Percentiles rank a stretch among this genome's conserved stretches.
Evolutionary conservation across 805 yeast genomes (phyloP).

Genomic region (Candida ficus): DNA sequence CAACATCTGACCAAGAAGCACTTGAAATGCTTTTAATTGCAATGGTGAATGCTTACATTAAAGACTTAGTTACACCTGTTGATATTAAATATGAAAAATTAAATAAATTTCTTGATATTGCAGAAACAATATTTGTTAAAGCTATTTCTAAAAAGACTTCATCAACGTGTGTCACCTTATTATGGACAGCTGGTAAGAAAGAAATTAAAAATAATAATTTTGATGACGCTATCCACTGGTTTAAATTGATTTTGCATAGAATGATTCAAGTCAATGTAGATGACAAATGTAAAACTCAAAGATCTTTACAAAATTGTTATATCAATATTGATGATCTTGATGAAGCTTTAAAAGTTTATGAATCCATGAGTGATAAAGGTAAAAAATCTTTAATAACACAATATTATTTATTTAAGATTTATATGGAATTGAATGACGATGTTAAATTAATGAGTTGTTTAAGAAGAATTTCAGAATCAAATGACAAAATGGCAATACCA

Average conservation of each 20-base stretch:
- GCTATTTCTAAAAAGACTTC: conserved; percentile 26
- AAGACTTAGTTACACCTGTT: conserved; percentile 23
- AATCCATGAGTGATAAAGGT: conserved; percentile 22
- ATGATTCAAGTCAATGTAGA: conserved; percentile 22
- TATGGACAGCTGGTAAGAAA: conserved; percentile 36
- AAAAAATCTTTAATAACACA: conserved; percentile 27
- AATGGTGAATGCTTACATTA: conserved; percentile 24
- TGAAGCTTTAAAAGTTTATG: conserved; percentile 19
- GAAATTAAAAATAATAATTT: conserved; percentile 22
- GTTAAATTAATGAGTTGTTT: conserved; percentile 23
- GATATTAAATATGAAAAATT: conserved; percentile 21
- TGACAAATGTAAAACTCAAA: conserved; percentile 32
- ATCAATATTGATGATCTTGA: conserved; percentile 20
- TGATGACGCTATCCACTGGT: conserved; percentile 24
- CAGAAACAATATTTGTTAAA: conserved; percentile 26
- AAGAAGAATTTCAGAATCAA: conserved; percentile 29
- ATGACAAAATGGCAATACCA: conserved; percentile 30
- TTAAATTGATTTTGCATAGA: conserved; percentile 23
- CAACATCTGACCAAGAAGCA: conserved; percentile 19
- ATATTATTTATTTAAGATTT: conserved; percentile 27
- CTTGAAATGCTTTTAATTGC: conserved; percentile 24
- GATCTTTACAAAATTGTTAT: conserved; percentile 30
- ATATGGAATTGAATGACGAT: conserved; percentile 14
- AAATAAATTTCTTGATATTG: conserved; percentile 19
- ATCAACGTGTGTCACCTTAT: conserved; percentile 29